Evolutionary conservation across 768 basidiomycete species (phyloP), one percentile per base, ranked within the genome.

Genomic region (Cyathus striatus): DNA sequence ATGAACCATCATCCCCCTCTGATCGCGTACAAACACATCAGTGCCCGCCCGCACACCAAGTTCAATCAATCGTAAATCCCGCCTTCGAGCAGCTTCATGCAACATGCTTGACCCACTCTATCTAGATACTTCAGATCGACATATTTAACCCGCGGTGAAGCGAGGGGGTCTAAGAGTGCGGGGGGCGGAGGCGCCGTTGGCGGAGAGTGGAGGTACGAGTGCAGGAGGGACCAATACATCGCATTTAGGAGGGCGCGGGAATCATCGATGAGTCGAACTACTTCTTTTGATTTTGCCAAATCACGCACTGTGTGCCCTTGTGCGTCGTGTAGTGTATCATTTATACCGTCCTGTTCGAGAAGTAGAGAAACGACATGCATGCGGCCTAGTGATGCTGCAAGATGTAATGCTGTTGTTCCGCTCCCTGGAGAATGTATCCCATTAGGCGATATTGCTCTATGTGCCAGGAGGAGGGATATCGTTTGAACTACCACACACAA

Each of bases 1-100:
- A 55, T 72, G 78, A 5, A 66, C 83, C 67, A 69, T 76, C 53
- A 73, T 83, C 1, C 93, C 92, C 46, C 64, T 72, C 18, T 81
- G 70, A 61, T 95, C 86, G 3, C 91, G 72, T 2, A 86, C 83
- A 55, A 94, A 94, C 3, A 94, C 86, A 55, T 94, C 91, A 0
- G 90, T 91, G 0, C 92, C 92, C 6, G 86, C 84, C 17, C 85
- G 77, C 2, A 93, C 79, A 0, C 81, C 84, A n/a, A 91, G 73
- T 54, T 95, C 89, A 21, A 95, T 78, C 16, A 95, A 64, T 3
- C 81, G 71, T 17, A 95, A 64, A 55, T 96, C 90, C 46, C 84
- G 83, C 13, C 91, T 73, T 25, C 77, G 69, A 0, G 89, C 88
- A 1, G 92, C 90, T 59, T 94, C 93, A 49, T 97, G 94, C 1